Evolutionary conservation across 306 rosid genomes (phyloP).

Genomic region (Cucurbita maxima): DNA sequence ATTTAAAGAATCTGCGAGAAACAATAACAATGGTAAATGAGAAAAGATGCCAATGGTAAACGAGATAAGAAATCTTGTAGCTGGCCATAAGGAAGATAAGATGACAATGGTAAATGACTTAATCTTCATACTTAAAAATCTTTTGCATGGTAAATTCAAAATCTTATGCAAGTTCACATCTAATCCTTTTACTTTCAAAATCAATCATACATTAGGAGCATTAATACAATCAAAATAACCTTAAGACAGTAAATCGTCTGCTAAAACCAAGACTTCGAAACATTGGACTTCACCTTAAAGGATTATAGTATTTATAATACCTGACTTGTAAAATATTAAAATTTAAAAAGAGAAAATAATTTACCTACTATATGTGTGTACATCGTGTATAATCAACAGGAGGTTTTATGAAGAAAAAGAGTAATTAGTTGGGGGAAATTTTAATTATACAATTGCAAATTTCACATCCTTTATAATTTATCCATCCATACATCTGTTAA

Average conservation of each 20-base stretch:
- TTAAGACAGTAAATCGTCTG: neutral
- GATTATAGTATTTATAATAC: neutral
- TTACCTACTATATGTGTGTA: too few species aligned
- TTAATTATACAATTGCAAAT: neutral
- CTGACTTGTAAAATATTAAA: neutral
- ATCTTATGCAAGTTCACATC: neutral
- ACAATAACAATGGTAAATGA: neutral
- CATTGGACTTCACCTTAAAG: neutral
- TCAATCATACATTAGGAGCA: neutral
- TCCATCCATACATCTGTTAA: neutral
- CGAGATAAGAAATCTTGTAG: neutral
- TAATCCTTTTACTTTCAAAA: neutral
- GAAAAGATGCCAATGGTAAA: neutral
- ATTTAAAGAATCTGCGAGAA: constrained; percentile 49
- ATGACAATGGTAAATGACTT: neutral
- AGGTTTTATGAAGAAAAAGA: neutral
- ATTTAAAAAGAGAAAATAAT: neutral
- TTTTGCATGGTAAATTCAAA: neutral
- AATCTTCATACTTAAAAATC: neutral
- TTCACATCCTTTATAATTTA: neutral
- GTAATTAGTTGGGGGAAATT: neutral
- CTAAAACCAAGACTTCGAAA: neutral
- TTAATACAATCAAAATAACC: neutral
- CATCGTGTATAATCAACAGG: too few species aligned
- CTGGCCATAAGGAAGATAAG: neutral